phyloP scores from a whole-genome alignment of 73 alveolate genomes.

The Effrenium voratum region DNA sequence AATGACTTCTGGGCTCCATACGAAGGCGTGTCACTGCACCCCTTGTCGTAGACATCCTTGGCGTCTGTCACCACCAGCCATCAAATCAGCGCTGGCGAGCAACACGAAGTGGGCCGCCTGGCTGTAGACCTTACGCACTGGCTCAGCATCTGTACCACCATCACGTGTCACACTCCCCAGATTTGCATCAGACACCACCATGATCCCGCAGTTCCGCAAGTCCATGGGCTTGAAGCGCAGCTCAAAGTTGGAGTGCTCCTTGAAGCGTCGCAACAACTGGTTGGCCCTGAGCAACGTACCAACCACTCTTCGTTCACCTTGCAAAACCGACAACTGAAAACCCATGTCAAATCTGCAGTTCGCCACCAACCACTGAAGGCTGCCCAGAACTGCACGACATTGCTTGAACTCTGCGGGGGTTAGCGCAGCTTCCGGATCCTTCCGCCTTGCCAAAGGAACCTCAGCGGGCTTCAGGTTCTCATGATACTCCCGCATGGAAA shows the following conservation, averaged over 20 bases:
- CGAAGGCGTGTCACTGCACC: not conserved
- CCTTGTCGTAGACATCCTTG: not conserved
- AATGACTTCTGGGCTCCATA: not conserved
- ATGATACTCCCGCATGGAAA: slow-evolving; percentile 1
- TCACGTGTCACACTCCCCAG: not conserved
- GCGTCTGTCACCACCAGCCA: not conserved
- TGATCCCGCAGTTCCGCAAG: not conserved
- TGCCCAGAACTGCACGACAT: not conserved
- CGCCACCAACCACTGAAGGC: slow-evolving; percentile 1
- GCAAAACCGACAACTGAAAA: not conserved
- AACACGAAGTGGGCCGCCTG: not conserved
- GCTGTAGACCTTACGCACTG: not conserved
- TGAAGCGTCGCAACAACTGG: not conserved
- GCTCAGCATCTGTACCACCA: not conserved
- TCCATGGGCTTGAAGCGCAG: not conserved
- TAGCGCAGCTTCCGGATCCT: not conserved
- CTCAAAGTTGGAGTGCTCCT: not conserved
- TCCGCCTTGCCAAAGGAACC: not conserved
- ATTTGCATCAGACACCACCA: not conserved
- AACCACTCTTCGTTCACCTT: not conserved
- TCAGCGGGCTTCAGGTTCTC: not conserved
- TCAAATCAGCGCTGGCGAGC: not conserved
- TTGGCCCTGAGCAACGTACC: not conserved
- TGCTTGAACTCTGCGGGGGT: not conserved
- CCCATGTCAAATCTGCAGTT: not conserved